phyloP scores from a whole-genome alignment of 306 rosid species.

The Vigna radiata region DNA sequence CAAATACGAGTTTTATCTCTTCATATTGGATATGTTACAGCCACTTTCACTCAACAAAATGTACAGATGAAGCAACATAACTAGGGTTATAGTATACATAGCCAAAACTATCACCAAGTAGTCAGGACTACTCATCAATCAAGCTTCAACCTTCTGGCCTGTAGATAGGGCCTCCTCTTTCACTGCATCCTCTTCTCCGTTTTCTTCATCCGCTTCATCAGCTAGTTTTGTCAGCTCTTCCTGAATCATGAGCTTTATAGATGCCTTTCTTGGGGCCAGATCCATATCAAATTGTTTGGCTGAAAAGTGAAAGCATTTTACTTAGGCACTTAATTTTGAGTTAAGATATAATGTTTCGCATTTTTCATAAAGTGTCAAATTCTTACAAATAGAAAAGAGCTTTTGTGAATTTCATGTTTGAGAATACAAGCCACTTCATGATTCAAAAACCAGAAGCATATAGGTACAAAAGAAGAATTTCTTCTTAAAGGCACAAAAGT shows the following conservation, averaged over 20 bases:
- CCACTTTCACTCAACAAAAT: constrained; percentile 42
- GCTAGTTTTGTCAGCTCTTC: constrained; percentile 94
- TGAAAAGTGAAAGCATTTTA: constrained; percentile 52
- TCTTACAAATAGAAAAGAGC: not conserved
- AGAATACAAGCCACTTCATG: not conserved
- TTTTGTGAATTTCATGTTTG: not conserved
- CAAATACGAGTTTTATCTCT: constrained; percentile 42
- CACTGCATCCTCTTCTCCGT: constrained; percentile 58
- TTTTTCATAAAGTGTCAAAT: not conserved
- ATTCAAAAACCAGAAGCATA: constrained; percentile 1
- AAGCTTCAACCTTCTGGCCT: constrained; percentile 70
- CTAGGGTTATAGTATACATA: constrained; percentile 42
- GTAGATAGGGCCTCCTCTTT: constrained; percentile 60
- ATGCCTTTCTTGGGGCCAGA: constrained; percentile 80
- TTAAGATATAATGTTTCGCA: not conserved
- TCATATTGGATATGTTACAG: constrained; percentile 54
- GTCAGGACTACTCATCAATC: constrained; percentile 46
- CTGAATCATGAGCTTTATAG: constrained; percentile 88
- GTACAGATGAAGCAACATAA: constrained; percentile 33
- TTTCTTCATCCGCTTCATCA: constrained; percentile 79
- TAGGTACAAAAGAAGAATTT: not conserved
- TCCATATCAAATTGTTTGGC: constrained; percentile 68
- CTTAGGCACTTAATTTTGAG: constrained; percentile 31
- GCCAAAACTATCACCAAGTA: constrained; percentile 57
- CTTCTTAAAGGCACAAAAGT: not conserved